phyloP scores from a whole-genome alignment of 1,284 basidiomycete genomes.

The Dichomitus squalens region DNA sequence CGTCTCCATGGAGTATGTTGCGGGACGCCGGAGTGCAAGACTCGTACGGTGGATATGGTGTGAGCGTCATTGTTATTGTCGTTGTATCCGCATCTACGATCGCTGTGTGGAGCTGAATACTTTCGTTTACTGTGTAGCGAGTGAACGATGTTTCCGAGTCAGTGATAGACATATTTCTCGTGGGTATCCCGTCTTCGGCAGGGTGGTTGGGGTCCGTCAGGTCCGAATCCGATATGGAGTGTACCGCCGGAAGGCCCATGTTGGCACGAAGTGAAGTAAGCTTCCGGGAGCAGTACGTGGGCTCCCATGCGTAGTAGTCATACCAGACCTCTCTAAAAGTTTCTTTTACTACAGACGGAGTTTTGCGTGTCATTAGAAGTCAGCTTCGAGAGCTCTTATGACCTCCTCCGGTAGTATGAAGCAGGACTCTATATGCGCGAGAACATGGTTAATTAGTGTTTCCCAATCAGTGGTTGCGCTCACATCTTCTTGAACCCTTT shows the following conservation, averaged over 20 bases:
- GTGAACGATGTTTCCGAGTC: not conserved
- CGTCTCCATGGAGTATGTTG: constrained; percentile 57
- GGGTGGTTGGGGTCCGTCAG: not conserved
- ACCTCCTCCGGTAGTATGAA: too few species aligned
- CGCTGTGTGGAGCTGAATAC: not conserved
- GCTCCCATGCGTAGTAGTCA: constrained; percentile 19
- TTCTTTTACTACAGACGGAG: not conserved
- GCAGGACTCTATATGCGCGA: too few species aligned
- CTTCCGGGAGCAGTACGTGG: not conserved
- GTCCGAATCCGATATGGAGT: not conserved
- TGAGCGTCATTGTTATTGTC: not conserved
- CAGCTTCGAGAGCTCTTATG: too few species aligned
- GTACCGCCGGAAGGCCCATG: not conserved
- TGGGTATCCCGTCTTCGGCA: not conserved
- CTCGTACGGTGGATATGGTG: constrained; percentile 41
- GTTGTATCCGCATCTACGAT: not conserved
- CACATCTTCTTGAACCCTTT: too few species aligned
- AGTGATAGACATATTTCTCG: not conserved
- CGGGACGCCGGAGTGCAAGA: constrained; percentile 48
- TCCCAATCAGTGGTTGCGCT: too few species aligned
- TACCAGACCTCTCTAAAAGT: constrained; percentile 9
- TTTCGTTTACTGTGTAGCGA: not conserved
- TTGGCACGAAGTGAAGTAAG: not conserved
- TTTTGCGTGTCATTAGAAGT: not conserved
- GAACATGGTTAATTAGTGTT: too few species aligned